These are phyloP conservation scores for Mariannaea elegans DNA, from an alignment of 2,329 filamentous ascomycete genomes.

Conservation along the genomic window DNA sequence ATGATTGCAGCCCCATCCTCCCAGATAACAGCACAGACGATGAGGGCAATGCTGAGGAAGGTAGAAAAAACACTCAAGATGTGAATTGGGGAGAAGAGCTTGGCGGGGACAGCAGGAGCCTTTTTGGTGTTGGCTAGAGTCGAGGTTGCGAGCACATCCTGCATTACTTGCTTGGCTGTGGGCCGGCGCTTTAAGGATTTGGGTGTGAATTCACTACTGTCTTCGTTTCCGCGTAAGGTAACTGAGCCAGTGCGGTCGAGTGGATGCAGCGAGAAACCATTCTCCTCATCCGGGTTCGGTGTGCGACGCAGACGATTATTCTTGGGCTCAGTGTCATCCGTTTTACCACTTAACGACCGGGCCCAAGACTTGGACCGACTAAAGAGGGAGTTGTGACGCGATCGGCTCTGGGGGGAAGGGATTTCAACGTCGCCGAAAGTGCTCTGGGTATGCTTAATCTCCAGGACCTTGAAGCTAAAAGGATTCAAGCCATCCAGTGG, in stretches of 20 bases:
- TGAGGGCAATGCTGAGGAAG: constrained; percentile 57
- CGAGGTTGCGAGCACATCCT: constrained; percentile 54
- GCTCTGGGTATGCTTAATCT: constrained; percentile 54
- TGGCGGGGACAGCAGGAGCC: constrained; percentile 58
- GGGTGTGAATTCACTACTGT: background rate
- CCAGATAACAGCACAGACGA: constrained; percentile 52
- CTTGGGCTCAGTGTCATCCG: constrained; percentile 5
- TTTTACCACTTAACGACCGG: constrained; percentile 10
- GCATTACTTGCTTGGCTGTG: constrained; percentile 52
- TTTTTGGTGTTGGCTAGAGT: constrained; percentile 49
- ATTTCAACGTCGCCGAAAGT: constrained; percentile 24
- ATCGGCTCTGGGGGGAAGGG: background rate
- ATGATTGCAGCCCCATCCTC: constrained; percentile 47
- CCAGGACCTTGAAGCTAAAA: constrained; percentile 58
- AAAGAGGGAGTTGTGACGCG: constrained; percentile 9
- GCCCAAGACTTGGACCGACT: constrained; percentile 23
- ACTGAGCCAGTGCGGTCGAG: constrained; percentile 13
- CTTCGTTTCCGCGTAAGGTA: constrained; percentile 13
- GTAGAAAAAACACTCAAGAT: constrained; percentile 62
- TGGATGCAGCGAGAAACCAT: constrained; percentile 3
- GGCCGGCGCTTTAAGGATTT: constrained; percentile 38
- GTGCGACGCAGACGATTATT: constrained; percentile 16
- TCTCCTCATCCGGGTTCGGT: constrained; percentile 27
- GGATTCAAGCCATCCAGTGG: constrained; percentile 59
- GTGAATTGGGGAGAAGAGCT: constrained; percentile 61